Evolutionary conservation across 176 grass and related monocot genomes (phyloP).

Genomic region (Oryza nivara): DNA sequence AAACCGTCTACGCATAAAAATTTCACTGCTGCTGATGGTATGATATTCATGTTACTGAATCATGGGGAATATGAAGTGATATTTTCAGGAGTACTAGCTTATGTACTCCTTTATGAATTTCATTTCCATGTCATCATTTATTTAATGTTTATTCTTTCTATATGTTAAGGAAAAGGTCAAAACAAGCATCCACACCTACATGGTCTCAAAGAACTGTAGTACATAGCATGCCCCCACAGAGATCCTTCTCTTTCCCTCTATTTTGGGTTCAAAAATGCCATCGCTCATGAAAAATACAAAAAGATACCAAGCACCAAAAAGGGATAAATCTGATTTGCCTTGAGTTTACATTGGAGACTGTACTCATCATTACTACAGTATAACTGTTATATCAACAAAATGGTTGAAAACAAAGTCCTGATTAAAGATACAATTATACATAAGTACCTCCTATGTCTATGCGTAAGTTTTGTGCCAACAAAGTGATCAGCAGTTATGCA

Average conservation of each 20-base stretch:
- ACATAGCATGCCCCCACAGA: not conserved
- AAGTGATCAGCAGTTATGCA: not conserved
- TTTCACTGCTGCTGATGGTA: no score
- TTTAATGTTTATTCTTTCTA: no score
- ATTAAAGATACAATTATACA: not conserved
- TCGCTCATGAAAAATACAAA: not conserved
- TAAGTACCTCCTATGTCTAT: not conserved
- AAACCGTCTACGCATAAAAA: not conserved
- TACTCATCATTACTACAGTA: not conserved
- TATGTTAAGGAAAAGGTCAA: not conserved
- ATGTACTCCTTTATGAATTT: not conserved
- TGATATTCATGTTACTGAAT: not conserved
- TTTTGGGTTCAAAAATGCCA: not conserved
- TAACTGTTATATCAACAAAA: not conserved
- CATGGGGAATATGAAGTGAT: not conserved
- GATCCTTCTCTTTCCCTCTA: not conserved
- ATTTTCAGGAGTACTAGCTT: not conserved
- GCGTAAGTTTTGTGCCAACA: not conserved
- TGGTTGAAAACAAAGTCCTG: not conserved
- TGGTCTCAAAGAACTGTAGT: not conserved
- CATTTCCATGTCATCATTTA: no score
- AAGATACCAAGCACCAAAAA: constrained; percentile 16
- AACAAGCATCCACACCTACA: not conserved
- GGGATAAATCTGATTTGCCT: not conserved
- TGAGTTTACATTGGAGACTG: not conserved